These are phyloP conservation scores for Schwanniomyces polymorphus DNA, from an alignment of 805 yeast species.

Conservation along the genomic window DNA sequence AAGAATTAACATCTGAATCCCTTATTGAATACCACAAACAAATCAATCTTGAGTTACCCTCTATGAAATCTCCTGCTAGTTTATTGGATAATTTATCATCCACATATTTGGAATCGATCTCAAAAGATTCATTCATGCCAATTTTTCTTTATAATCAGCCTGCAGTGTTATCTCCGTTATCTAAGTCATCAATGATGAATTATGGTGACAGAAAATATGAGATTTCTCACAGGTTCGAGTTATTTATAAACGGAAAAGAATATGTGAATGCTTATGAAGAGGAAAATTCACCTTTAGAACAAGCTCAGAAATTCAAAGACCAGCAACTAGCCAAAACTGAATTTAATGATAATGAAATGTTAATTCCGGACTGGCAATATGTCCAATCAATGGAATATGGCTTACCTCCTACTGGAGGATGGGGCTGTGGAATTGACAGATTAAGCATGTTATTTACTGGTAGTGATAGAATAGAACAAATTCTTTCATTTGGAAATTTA, in stretches of 20 bases:
- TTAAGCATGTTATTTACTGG: slow-evolving; percentile 76
- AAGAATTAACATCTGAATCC: slow-evolving; percentile 34
- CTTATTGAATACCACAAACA: slow-evolving; percentile 40
- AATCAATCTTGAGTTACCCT: slow-evolving; percentile 37
- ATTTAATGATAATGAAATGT: slow-evolving; percentile 58
- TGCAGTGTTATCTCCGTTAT: slow-evolving; percentile 78
- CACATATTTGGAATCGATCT: slow-evolving; percentile 62
- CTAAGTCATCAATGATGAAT: slow-evolving; percentile 55
- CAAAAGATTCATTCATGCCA: slow-evolving; percentile 49
- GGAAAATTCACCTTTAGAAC: slow-evolving; percentile 83
- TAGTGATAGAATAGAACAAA: slow-evolving; percentile 67
- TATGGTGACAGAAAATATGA: slow-evolving; percentile 32
- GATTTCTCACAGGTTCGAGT: slow-evolving; percentile 74
- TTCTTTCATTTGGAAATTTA: slow-evolving; percentile 71
- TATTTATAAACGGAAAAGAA: slow-evolving; percentile 79
- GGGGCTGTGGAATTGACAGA: slow-evolving; percentile 95
- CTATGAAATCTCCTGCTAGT: slow-evolving; percentile 51
- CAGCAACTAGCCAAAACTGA: slow-evolving; percentile 54
- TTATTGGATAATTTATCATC: slow-evolving; percentile 66
- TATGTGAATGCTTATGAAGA: slow-evolving; percentile 94
- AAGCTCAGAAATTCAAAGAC: slow-evolving; percentile 56
- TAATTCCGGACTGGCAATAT: slow-evolving; percentile 71
- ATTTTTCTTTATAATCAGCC: slow-evolving; percentile 84
- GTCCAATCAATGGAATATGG: slow-evolving; percentile 85
- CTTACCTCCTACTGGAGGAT: slow-evolving; percentile 97